Evolutionary conservation across 768 basidiomycete species (phyloP).

Genomic region (Suillus subaureus): DNA sequence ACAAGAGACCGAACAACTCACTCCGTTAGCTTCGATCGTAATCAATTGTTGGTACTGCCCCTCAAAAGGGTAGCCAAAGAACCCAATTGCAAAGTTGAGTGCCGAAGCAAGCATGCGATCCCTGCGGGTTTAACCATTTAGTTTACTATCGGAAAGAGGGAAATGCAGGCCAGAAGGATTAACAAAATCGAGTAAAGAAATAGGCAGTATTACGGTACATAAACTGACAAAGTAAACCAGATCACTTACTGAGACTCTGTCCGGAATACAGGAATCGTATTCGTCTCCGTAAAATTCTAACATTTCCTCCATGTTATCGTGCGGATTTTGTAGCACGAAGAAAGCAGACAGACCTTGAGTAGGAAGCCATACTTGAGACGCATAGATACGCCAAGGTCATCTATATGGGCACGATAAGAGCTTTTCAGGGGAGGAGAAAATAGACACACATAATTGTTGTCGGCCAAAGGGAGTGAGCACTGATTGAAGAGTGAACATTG

Average conservation of each 20-base stretch:
- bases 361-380: constrained; percentile 81
- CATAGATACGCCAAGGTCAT: constrained; percentile 68
- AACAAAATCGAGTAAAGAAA: neutral
- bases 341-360: constrained; percentile 46
- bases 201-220: neutral
- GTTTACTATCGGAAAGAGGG: neutral
- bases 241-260: constrained; percentile 69
- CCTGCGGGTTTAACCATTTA: constrained; percentile 35
- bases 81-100: constrained; percentile 70
- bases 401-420: constrained; percentile 31
- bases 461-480: constrained; percentile 91
- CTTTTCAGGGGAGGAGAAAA: neutral
- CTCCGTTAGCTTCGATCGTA: constrained; percentile 66
- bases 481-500: constrained; percentile 23
- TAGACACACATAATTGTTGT: constrained; percentile 72
- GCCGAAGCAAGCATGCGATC: constrained; percentile 74
- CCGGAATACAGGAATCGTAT: constrained; percentile 75
- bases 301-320: constrained; percentile 8
- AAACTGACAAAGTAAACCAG: neutral
- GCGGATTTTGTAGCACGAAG: neutral
- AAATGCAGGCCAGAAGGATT: neutral
- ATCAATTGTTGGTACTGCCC: constrained; percentile 77
- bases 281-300: constrained; percentile 60
- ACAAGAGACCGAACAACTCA: constrained; percentile 32
- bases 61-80: constrained; percentile 75